Evolutionary conservation across 2,329 filamentous ascomycete genomes (phyloP).

Genomic region (Mycosphaerella sp.): DNA sequence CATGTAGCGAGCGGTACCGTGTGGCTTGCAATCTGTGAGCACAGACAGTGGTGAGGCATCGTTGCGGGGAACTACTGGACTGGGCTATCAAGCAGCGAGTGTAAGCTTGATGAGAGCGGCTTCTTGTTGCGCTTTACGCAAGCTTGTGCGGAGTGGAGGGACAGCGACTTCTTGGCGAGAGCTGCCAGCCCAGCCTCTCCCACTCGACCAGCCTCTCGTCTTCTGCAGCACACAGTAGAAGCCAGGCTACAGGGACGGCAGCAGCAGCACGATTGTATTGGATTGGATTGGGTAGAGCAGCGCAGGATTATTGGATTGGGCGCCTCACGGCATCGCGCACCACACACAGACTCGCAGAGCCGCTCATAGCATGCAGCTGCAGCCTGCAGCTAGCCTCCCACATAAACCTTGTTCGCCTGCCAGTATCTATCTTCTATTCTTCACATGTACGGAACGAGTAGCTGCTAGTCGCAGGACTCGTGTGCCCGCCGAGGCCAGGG

Average conservation of each 20-base stretch:
- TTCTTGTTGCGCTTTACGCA: no score
- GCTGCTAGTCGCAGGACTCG: no score
- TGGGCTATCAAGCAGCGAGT: no score
- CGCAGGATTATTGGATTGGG: background rate
- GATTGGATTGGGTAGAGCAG: no score
- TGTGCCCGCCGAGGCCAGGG: background rate
- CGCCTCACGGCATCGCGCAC: background rate
- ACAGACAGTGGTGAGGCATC: no score
- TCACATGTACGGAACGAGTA: background rate
- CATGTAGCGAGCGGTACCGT: no score
- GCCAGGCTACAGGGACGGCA: no score
- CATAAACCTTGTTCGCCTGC: constrained; percentile 19
- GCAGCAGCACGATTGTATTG: no score
- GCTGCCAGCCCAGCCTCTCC: background rate
- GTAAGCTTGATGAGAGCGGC: no score
- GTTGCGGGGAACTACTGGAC: no score
- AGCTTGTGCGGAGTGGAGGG: no score
- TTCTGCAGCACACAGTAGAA: background rate
- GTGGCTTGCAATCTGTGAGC: no score
- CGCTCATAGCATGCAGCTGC: constrained; percentile 4
- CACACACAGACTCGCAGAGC: constrained; percentile 8
- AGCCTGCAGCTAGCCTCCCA: constrained; percentile 16
- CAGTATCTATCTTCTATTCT: constrained; percentile 11
- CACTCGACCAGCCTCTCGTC: background rate
- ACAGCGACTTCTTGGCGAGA: background rate